These are phyloP conservation scores for Cryptosporidium parvum DNA, from an alignment of 169 alveolate species.

Conservation along the genomic window DNA sequence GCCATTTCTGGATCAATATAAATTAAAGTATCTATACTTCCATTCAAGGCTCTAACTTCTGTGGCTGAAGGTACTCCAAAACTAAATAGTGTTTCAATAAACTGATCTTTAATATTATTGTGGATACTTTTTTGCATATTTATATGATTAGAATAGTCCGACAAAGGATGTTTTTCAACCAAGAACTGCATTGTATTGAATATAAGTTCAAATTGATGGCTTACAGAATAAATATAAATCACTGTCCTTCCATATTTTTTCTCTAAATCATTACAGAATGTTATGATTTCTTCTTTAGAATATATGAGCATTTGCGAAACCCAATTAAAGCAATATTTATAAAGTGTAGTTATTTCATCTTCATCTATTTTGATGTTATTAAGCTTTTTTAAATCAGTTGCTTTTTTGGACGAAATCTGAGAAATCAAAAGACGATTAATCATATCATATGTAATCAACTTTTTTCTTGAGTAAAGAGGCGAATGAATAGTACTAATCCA, in stretches of 20 bases:
- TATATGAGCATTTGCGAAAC: background rate
- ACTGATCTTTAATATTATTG: background rate
- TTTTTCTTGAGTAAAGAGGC: slow-evolving; percentile 12
- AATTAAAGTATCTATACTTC: slow-evolving; percentile 1
- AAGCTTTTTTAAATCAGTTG: slow-evolving; percentile 8
- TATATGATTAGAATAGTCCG: slow-evolving; percentile 15
- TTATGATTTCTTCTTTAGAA: background rate
- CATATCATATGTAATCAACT: slow-evolving; percentile 8
- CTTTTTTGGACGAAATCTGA: background rate
- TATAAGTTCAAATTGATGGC: slow-evolving; percentile 36
- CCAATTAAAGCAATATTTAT: slow-evolving; percentile 27
- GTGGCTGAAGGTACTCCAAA: slow-evolving; percentile 1
- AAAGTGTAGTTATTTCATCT: background rate
- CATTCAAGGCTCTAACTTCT: slow-evolving; percentile 3
- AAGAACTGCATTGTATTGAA: background rate
- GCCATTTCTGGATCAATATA: slow-evolving; percentile 20
- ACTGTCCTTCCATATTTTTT: slow-evolving; percentile 47
- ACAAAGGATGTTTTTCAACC: slow-evolving; percentile 40
- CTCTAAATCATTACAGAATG: slow-evolving; percentile 44
- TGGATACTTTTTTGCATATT: background rate
- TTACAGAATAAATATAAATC: slow-evolving; percentile 22
- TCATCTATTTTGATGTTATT: background rate
- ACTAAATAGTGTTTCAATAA: background rate
- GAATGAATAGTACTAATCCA: slow-evolving; percentile 38
- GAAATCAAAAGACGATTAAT: slow-evolving; percentile 32